These are phyloP conservation scores for Aspergillus haitiensis DNA, from an alignment of 495 filamentous ascomycete species.

Conservation along the genomic window DNA sequence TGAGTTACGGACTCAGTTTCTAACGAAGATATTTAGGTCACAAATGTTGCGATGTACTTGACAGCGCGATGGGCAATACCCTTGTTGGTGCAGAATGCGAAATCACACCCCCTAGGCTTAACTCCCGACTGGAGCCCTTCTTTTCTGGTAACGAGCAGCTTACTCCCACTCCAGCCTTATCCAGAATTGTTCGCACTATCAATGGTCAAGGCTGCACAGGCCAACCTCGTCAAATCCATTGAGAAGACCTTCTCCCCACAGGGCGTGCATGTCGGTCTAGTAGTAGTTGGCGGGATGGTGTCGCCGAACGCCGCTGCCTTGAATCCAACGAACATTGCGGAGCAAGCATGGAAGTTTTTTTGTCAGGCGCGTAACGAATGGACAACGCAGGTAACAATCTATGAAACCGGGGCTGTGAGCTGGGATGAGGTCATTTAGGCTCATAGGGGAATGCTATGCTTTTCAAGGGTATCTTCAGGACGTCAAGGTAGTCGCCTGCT, in stretches of 20 bases:
- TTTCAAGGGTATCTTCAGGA: too few species aligned
- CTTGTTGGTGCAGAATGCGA: background rate
- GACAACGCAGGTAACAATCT: slow-evolving; percentile 7
- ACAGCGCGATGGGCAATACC: slow-evolving; percentile 11
- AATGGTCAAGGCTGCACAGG: slow-evolving; percentile 11
- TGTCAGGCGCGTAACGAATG: slow-evolving; percentile 1
- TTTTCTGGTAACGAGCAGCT: slow-evolving; percentile 9
- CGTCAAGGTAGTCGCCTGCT: too few species aligned
- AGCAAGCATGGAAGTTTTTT: slow-evolving; percentile 11
- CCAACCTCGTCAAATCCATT: slow-evolving; percentile 10
- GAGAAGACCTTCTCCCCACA: slow-evolving; percentile 1
- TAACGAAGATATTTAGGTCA: background rate
- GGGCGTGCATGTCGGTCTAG: slow-evolving; percentile 6
- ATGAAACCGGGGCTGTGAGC: background rate
- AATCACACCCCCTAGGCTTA: background rate
- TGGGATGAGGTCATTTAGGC: background rate
- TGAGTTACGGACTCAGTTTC: background rate
- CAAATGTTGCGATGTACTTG: background rate
- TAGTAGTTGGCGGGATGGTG: slow-evolving; percentile 6
- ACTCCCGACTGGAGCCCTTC: background rate
- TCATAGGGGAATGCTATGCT: too few species aligned
- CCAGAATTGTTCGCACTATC: slow-evolving; percentile 7
- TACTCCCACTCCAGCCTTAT: slow-evolving; percentile 1
- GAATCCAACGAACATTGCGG: slow-evolving; percentile 10
- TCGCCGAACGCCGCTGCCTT: background rate